Evolutionary conservation across 345 rosid genomes (phyloP).

Genomic region (Eucalyptus pauciflora): DNA sequence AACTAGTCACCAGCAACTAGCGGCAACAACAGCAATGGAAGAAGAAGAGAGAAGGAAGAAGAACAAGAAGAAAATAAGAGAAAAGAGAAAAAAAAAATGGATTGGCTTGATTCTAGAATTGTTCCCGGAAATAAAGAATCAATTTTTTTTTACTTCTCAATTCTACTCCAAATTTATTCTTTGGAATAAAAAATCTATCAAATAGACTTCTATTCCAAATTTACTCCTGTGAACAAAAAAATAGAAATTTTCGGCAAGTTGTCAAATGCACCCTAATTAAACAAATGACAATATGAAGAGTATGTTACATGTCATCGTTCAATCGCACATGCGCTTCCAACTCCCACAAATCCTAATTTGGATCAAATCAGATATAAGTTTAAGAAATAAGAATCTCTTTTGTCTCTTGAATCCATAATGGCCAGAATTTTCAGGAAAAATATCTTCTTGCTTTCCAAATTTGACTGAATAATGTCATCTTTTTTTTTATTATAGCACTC

Average conservation of each 20-base stretch:
- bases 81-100: too few relatives aligned
- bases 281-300: not conserved
- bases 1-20: fast-evolving
- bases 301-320: not conserved
- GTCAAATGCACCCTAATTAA: fast-evolving
- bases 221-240: fast-evolving
- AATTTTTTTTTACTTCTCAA: too few relatives aligned
- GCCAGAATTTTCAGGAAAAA: not conserved
- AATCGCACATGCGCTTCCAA: not conserved
- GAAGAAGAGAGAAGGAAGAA: too few relatives aligned
- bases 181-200: fast-evolving
- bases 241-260: fast-evolving
- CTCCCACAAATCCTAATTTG: not conserved
- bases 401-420: too few relatives aligned
- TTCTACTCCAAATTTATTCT: too few relatives aligned
- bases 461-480: not conserved
- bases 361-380: not conserved
- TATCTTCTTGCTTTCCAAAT: not conserved
- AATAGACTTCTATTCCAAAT: too few relatives aligned
- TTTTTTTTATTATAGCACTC: not conserved
- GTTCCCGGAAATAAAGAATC: fast-evolving
- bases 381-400: too few relatives aligned
- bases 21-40: fast-evolving
- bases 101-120: fast-evolving
- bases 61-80: too few relatives aligned